Evolutionary conservation across 768 basidiomycete species (phyloP), one percentile per base, ranked within the genome.

Genomic region (Tylopilus balloui): DNA sequence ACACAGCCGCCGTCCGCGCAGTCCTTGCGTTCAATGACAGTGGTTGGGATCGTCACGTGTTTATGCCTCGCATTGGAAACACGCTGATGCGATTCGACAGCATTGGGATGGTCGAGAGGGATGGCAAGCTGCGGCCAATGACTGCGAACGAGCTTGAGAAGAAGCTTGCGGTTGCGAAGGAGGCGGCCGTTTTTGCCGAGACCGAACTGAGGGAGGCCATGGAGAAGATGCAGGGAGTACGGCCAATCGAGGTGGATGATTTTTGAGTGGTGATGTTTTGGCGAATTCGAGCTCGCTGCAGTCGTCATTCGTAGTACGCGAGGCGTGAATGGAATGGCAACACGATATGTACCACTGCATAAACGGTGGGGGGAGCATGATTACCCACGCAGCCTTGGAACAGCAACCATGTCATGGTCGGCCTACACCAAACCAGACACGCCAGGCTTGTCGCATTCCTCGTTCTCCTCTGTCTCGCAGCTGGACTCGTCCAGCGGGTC

Each of bases 1-100:
- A 92, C 66, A 88, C 81, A 3, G 90, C 90, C 6, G 88, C 89
- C 4, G 88, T 91, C 23, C 78, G 84, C 23, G 87, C 88, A 7
- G 83, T 91, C 19, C 75, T 92, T 21, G 78, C 84, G 1, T 86
- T 88, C 73, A 92, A 91, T 56, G 88, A 92, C 68, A 83, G 77
- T 52, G 88, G 90, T 20, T 91, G 89, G 89, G 90, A 89, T 63
- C 75, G 76, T 11, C 70, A 78, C 51, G 77, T 73, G 4, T 83
- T 84, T 61, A 67, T 90, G 61, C 88, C 88, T 31, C 79, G 80
- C n/a, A 65, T 78, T 23, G 83, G 86, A 24, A 79, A 81, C 53
- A 83, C 86, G 3, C 67, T 89, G 36, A 72, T 71, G 50, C 76
- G 81, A 28, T 91, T 89, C 55, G 86, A 88, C 52, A 74, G 68